phyloP scores from a whole-genome alignment of 345 rosid species.

The Corchorus capsularis region DNA sequence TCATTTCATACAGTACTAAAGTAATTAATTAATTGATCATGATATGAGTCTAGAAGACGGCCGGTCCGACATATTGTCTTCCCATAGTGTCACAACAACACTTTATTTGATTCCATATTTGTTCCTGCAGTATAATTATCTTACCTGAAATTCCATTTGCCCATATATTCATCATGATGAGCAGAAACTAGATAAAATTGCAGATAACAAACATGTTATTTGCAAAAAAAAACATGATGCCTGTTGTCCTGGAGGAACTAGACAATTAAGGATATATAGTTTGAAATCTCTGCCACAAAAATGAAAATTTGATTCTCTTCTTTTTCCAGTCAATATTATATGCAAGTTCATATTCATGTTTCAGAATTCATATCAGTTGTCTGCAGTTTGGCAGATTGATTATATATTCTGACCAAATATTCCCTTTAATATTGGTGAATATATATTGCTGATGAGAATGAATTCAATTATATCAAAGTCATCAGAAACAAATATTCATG shows the following conservation, averaged over 20 bases:
- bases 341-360: too few relatives aligned
- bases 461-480: background rate
- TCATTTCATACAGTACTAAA: background rate
- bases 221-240: background rate
- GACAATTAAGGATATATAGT: background rate
- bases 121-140: background rate
- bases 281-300: background rate
- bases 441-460: background rate
- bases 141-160: background rate
- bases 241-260: background rate
- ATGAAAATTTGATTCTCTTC: background rate
- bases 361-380: background rate
- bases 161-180: background rate
- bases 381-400: background rate
- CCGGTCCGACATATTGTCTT: background rate
- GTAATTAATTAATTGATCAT: too few relatives aligned
- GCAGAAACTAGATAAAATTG: background rate
- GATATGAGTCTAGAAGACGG: background rate
- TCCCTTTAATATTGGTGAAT: background rate
- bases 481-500: background rate
- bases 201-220: background rate
- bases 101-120: slow-evolving; percentile 8
- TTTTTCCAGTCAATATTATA: background rate
- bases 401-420: background rate
- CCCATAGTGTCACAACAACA: background rate